Evolutionary conservation across 495 filamentous ascomycete genomes (phyloP), one percentile per base, ranked within the genome.

Genomic region (Amorphotheca resinae): DNA sequence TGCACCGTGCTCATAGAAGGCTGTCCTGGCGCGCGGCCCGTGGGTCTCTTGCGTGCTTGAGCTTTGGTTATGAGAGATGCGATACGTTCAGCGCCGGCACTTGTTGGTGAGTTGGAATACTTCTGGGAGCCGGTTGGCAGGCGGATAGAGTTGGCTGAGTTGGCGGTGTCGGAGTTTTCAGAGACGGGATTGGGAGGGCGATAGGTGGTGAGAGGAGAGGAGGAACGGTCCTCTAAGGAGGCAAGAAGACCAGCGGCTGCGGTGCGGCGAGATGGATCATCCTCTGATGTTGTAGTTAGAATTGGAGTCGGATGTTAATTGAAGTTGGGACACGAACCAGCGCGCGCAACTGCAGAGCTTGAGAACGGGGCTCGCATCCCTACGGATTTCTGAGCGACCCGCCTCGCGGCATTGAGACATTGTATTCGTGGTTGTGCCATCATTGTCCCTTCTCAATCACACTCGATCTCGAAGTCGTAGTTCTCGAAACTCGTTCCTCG

Each of bases 341-440:
- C 46, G 22, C 41, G 17, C 12, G 15, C 8, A 9, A 16, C 20
- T 28, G 11, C 21, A 18, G 46, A 42, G 1, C 44, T 56, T 16
- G 54, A 56, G 42, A 56, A 56, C n/a, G 41, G 20, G 41, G 50
- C 50, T 36, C 38, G 25, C 6, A 49, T 7, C 22, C 32, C 28
- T 15, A 17, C 14, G 9, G 9, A 8, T 22, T 36, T 40, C n/a
- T 41, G 39, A 14, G 26, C n/a, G 1, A 38, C 25, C 21, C 41
- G 37, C 43, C 40, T 41, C 22, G 43, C 18, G 11, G 23, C 32
- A 50, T 56, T 48, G 40, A 53, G 46, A 22, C 53, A 56, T 56
- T 53, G 46, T 41, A 51, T 37, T 34, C 47, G 43, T 51, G 50
- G 47, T 22, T 50, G 40, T 7, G 47, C 44, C 46, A 50, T 52